A percentile compares a stretch with the other conserved stretches of the same genome.
Conservation (phyloP, 2,329 filamentous ascomycete species). For the Dryadomyces sulphureus region DNA sequence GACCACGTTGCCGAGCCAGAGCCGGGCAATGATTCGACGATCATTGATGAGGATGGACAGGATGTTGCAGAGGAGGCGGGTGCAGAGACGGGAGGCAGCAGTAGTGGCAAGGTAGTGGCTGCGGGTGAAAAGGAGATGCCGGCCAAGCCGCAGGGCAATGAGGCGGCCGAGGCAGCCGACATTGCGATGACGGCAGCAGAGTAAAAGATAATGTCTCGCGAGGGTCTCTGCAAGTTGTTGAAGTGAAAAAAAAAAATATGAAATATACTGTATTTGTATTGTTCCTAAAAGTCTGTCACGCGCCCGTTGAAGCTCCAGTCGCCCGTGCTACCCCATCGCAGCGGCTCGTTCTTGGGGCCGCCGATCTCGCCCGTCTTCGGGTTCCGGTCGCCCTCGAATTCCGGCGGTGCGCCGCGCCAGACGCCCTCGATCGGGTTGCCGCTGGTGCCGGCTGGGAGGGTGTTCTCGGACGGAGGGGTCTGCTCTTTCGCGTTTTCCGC, state of each 20-base stretch:
- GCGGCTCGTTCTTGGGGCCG: conserved; percentile 91
- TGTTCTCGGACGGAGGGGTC: not conserved
- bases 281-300: conserved; percentile 64
- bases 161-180: conserved; percentile 1
- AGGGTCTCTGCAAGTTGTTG: not conserved
- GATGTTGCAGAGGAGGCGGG: not conserved
- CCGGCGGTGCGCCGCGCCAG: conserved; percentile 63
- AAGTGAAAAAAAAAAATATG: not conserved
- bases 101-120: not conserved
- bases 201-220: conserved; percentile 1
- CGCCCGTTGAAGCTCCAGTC: conserved; percentile 92
- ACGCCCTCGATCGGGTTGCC: conserved; percentile 35
- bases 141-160: not conserved
- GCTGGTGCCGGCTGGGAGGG: not conserved
- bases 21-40: conserved; percentile 1
- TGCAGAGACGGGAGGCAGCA: too few species aligned
- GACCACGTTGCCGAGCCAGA: conserved; percentile 3
- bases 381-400: conserved; percentile 86
- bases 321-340: conserved; percentile 65
- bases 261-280: not conserved
- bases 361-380: conserved; percentile 91
- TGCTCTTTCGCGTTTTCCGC: not conserved
- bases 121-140: not conserved
- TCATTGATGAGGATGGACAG: conserved; percentile 1
- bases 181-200: conserved; percentile 9